Percentiles rank a stretch among this genome's conserved stretches.
Conservation (phyloP, 116 monocot genomes). For the Trichopus zeylanicus region DNA sequence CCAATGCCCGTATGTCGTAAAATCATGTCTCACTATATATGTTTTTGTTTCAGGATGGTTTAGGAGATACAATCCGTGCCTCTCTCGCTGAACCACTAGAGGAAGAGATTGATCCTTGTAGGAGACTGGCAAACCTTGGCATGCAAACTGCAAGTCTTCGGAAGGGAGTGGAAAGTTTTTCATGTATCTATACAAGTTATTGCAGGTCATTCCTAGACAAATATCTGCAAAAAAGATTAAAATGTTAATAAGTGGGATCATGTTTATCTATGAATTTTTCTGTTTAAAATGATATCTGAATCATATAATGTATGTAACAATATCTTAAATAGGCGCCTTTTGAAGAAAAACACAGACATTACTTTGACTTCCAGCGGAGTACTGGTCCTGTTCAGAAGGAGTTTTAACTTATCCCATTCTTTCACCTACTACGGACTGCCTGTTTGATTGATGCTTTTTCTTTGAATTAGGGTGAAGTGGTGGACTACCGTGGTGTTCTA, state of each 20-base stretch:
- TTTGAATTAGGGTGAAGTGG: slow-evolving; percentile 76
- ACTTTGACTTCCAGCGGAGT: slow-evolving; percentile 96
- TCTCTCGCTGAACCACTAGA: slow-evolving; percentile 99
- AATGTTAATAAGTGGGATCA: not conserved
- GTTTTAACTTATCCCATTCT: slow-evolving; percentile 9
- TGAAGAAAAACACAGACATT: slow-evolving; percentile 90
- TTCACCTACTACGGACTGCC: not conserved
- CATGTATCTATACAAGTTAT: not conserved
- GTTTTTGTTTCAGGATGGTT: slow-evolving; percentile 63
- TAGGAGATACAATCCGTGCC: slow-evolving; percentile 97
- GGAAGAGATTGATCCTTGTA: slow-evolving; percentile 99
- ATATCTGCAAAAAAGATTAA: not conserved
- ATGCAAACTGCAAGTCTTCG: slow-evolving; percentile 64
- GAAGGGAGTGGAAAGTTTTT: slow-evolving; percentile 75
- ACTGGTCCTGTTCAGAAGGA: slow-evolving; percentile 93
- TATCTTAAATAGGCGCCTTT: slow-evolving; percentile 52
- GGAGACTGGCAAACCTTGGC: slow-evolving; percentile 89
- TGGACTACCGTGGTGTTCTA: slow-evolving; percentile 91
- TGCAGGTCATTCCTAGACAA: not conserved
- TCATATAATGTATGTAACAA: not conserved
- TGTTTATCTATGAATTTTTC: not conserved
- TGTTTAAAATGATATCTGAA: not conserved
- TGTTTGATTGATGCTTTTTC: not conserved
- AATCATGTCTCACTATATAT: not conserved
- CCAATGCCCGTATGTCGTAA: not conserved